Percentiles rank a stretch among this genome's conserved stretches.
Evolutionary conservation across 176 grass and related monocot genomes (phyloP).

Genomic region (Neostapfia colusana): DNA sequence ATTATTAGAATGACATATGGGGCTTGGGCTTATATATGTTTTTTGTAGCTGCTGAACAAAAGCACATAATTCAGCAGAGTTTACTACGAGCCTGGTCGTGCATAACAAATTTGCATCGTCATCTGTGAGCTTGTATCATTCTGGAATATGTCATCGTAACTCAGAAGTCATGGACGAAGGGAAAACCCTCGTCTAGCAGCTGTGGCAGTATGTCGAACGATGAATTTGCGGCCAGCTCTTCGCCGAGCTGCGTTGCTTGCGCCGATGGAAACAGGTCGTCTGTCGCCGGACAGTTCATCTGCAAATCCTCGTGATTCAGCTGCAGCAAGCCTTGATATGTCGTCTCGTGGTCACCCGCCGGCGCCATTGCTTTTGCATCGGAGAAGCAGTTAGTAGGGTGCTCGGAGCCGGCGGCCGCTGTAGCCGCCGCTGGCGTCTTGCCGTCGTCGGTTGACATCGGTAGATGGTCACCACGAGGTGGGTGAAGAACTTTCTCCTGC

Average conservation of each 20-base stretch:
- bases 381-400: background rate
- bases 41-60: background rate
- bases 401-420: background rate
- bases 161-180: constrained; percentile 15
- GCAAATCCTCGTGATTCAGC: background rate
- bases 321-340: background rate
- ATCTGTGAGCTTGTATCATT: background rate
- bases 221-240: background rate
- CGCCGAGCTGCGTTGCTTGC: background rate
- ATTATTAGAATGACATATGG: background rate
- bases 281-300: background rate
- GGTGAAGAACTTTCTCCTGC: background rate
- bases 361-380: background rate
- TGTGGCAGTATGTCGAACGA: background rate
- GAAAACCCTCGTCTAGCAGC: background rate
- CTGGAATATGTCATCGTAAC: background rate
- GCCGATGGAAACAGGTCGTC: background rate
- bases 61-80: background rate
- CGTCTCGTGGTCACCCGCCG: background rate
- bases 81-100: background rate
- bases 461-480: background rate
- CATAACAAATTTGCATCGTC: background rate
- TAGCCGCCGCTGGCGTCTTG: too few species aligned
- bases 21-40: too few species aligned
- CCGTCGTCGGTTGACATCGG: background rate